These are phyloP conservation scores for Platismatia glauca DNA, from an alignment of 495 filamentous ascomycete genomes.

Conservation along the genomic window DNA sequence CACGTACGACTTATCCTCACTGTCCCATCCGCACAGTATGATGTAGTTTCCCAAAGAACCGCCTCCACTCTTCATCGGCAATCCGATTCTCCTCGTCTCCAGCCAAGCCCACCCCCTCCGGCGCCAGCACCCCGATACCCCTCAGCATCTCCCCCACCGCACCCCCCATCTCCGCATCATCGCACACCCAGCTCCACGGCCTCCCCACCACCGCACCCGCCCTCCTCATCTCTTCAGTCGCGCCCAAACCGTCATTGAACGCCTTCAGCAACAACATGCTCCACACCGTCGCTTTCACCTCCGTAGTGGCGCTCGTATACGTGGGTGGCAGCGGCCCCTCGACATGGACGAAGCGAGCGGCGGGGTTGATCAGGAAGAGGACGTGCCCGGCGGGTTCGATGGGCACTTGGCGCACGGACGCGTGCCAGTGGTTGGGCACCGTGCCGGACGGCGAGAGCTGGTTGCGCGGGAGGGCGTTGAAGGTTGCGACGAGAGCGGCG, in stretches of 20 bases:
- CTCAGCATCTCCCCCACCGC: conserved; percentile 9
- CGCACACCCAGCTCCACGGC: conserved; percentile 14
- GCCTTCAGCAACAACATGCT: conserved; percentile 9
- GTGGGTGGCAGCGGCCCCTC: conserved; percentile 9
- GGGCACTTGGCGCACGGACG: conserved; percentile 19
- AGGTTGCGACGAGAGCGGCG: conserved; percentile 11
- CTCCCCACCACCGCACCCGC: conserved; percentile 4
- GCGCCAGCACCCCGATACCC: conserved; percentile 1
- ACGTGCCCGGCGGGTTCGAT: conserved; percentile 14
- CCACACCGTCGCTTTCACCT: background rate
- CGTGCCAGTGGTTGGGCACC: conserved; percentile 18
- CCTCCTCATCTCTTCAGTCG: background rate
- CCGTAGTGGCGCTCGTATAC: background rate
- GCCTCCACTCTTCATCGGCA: conserved; percentile 21
- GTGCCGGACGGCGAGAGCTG: conserved; percentile 11
- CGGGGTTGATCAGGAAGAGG: conserved; percentile 17
- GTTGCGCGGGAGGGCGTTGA: conserved; percentile 13
- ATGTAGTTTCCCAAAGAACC: conserved; percentile 15
- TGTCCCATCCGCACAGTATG: background rate
- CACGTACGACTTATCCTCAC: background rate
- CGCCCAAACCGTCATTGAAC: conserved; percentile 7
- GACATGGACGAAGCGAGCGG: conserved; percentile 16
- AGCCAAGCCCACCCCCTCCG: conserved; percentile 9
- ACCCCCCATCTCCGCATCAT: conserved; percentile 16
- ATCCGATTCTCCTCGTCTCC: conserved; percentile 9